Base-by-base conservation (phyloP, 163 green algal species). In the Volvox carteri region DNA sequence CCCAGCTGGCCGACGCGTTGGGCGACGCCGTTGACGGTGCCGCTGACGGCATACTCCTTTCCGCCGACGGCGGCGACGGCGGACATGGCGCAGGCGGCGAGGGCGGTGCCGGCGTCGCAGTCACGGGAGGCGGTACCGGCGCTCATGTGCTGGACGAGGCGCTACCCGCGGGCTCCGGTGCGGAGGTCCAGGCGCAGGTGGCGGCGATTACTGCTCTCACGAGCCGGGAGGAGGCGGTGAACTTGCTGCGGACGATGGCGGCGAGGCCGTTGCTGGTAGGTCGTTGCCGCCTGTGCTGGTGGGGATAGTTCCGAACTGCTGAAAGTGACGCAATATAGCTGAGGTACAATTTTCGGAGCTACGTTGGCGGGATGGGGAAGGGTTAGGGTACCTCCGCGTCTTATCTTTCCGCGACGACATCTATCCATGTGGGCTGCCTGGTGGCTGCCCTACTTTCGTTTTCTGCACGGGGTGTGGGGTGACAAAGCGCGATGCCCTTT, bases 121-220 rank as follows among this genome's bases (percentile, higher is more conserved):
- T 33, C 12, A 16, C 42, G 4, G 48, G 12, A 5, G 54, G 35
- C 37, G 77, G 19, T 7, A 56, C 33, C 9, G 77, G 28, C 7
- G 46, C 33, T 62, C 80, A 87, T 48, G 30, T 87, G 19, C 46
- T 87, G 18, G 80, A 87, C n/a, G 80, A 87, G 80, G 65, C 62
- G 5, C 62, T 87, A n/a, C 80, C 80, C 4, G 41, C 62, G 12
- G 80, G 33, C 21, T 42, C 42, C 18, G 80, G 35, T 44, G 46
- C 35, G 37, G 46, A 73, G 46, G 46, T 79, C 14, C 12, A 35
- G 80, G 65, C 62, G 30, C 80, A 87, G 62, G 80, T 87, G 80
- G 80, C 80, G 19, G 80, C 80, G 9, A 79, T 87, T 48, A 56
- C 46, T 1, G 80, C 80, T n/a, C 65, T 87, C 4, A 56, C 11